Conservation (phyloP, 2,329 filamentous ascomycete genomes). For the Cryphonectria radicalis region DNA sequence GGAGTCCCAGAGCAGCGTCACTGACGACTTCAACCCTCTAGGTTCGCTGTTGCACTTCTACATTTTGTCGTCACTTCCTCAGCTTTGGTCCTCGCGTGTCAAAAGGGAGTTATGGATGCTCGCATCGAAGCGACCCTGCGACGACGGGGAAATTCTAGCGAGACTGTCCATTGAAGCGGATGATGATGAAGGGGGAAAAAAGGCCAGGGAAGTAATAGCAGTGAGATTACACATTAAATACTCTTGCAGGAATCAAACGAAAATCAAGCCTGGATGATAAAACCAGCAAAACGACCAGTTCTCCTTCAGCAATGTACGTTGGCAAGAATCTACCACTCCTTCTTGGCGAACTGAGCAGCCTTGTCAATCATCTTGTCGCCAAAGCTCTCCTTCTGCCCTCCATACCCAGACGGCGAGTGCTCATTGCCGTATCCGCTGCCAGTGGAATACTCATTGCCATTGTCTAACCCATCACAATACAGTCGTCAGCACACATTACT, state of each 20-base stretch:
- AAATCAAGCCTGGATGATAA: neutral
- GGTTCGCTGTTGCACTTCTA: neutral
- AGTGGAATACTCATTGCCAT: neutral
- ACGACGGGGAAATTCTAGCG: neutral
- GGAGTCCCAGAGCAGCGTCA: no score
- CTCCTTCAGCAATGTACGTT: neutral
- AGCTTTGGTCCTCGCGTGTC: neutral
- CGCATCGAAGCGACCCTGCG: neutral
- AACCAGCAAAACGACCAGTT: neutral
- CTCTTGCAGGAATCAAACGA: neutral
- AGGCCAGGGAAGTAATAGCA: neutral
- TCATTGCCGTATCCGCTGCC: neutral
- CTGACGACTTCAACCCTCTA: neutral
- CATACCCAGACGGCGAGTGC: neutral
- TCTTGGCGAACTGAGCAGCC: conserved; percentile 18
- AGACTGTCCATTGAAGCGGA: neutral
- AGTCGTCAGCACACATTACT: neutral
- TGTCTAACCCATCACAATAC: neutral
- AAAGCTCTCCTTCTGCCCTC: conserved; percentile 17
- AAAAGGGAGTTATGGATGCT: neutral
- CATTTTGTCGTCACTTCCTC: neutral
- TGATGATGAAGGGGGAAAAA: no score
- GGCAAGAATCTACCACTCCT: conserved; percentile 10
- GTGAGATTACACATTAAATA: neutral
- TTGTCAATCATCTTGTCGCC: conserved; percentile 16